Evolutionary conservation across 805 yeast genomes (phyloP).

Genomic region (Lipomyces sp.): DNA sequence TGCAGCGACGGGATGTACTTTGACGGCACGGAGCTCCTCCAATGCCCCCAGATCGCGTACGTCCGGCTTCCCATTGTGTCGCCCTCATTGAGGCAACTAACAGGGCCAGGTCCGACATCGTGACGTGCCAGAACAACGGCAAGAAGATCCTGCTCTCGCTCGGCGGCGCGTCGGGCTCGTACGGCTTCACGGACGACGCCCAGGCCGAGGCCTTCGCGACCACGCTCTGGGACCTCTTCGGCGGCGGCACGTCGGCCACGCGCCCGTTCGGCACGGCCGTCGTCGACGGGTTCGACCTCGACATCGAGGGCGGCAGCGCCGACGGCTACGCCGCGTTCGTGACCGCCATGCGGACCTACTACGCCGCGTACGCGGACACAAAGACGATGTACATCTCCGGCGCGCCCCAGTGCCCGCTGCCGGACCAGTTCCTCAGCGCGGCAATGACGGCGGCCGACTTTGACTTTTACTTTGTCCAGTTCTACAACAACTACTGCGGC

Average conservation of each 20-base stretch:
- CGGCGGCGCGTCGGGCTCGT: slow-evolving; percentile 65
- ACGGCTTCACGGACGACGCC: slow-evolving; percentile 50
- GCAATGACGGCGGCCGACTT: slow-evolving; percentile 63
- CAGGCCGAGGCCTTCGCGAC: slow-evolving; percentile 59
- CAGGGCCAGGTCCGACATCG: slow-evolving; percentile 11
- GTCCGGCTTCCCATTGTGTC: neutral
- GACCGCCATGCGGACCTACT: slow-evolving; percentile 45
- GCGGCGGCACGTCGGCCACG: slow-evolving; percentile 46
- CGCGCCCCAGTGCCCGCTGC: slow-evolving; percentile 90
- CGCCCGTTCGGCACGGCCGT: slow-evolving; percentile 69
- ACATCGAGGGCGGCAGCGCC: slow-evolving; percentile 53
- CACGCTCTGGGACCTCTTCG: slow-evolving; percentile 53
- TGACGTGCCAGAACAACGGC: slow-evolving; percentile 71
- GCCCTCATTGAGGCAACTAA: neutral
- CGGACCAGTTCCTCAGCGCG: slow-evolving; percentile 68
- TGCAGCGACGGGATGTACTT: slow-evolving; percentile 39
- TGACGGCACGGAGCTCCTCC: slow-evolving; percentile 42
- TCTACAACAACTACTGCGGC: slow-evolving; percentile 80
- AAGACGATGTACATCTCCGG: slow-evolving; percentile 74
- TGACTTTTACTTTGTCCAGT: slow-evolving; percentile 73
- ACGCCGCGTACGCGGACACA: slow-evolving; percentile 48
- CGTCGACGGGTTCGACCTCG: slow-evolving; percentile 81
- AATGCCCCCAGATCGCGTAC: slow-evolving; percentile 50
- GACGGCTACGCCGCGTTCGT: slow-evolving; percentile 69
- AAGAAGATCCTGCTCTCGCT: slow-evolving; percentile 73